Evolutionary conservation across 2,329 filamentous ascomycete species (phyloP).

Genomic region (Mariannaea elegans): DNA sequence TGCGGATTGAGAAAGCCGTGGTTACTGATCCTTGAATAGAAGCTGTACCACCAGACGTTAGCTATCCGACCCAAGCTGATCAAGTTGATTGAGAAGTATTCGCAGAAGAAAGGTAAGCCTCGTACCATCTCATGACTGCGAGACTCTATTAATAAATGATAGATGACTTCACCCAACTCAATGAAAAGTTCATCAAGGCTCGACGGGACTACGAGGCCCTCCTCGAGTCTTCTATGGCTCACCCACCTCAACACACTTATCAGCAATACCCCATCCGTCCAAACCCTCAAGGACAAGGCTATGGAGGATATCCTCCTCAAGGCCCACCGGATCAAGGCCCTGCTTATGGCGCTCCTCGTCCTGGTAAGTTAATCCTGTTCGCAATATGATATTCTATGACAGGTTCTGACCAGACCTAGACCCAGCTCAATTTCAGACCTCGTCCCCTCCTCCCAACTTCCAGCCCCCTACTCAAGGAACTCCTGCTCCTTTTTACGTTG

Average conservation of each 20-base stretch:
- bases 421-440: conserved; percentile 57
- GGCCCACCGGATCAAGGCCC: conserved; percentile 64
- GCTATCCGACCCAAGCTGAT: conserved; percentile 97
- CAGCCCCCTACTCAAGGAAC: conserved; percentile 60
- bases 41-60: conserved; percentile 90
- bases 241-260: conserved; percentile 83
- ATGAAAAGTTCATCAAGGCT: conserved; percentile 99
- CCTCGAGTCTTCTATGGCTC: conserved; percentile 96
- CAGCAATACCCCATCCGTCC: conserved; percentile 71
- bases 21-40: conserved; percentile 55
- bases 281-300: conserved; percentile 56
- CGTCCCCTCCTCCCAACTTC: conserved; percentile 63
- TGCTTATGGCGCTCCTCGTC: conserved; percentile 73
- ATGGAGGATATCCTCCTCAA: conserved; percentile 54
- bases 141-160: conserved; percentile 31
- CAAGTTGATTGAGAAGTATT: conserved; percentile 98
- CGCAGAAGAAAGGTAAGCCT: conserved; percentile 89
- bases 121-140: neutral
- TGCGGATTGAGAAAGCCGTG: too few species aligned
- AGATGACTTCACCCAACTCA: conserved; percentile 98
- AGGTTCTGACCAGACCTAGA: conserved; percentile 41
- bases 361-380: conserved; percentile 40
- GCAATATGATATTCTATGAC: neutral
- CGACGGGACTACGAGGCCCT: conserved; percentile 94
- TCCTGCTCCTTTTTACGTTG: conserved; percentile 72